These are phyloP conservation scores for Fusarium sarcochroum DNA, from an alignment of 2,329 filamentous ascomycete species.

Conservation along the genomic window DNA sequence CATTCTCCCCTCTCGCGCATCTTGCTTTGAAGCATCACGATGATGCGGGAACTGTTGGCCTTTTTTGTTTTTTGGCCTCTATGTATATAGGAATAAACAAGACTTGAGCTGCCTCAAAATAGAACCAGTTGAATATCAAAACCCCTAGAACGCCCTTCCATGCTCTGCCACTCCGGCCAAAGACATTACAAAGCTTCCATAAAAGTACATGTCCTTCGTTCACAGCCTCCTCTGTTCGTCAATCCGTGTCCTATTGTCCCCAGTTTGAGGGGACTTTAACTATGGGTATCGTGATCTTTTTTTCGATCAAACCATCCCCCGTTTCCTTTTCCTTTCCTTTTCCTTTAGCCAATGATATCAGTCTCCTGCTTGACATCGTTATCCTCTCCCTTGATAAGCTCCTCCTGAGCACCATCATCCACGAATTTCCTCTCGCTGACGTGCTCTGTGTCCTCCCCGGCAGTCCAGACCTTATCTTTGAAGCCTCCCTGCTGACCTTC, in stretches of 20 bases:
- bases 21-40: constrained; percentile 41
- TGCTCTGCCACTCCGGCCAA: constrained; percentile 47
- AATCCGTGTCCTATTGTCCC: constrained; percentile 29
- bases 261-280: constrained; percentile 22
- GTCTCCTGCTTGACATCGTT: constrained; percentile 56
- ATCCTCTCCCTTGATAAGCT: constrained; percentile 77
- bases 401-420: constrained; percentile 76
- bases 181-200: constrained; percentile 48
- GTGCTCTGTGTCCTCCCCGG: constrained; percentile 71
- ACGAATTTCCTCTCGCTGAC: constrained; percentile 93
- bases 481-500: constrained; percentile 90
- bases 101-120: constrained; percentile 25
- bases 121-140: constrained; percentile 26
- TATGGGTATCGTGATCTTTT: constrained; percentile 42
- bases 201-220: constrained; percentile 50
- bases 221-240: constrained; percentile 37
- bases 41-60: constrained; percentile 40
- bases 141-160: constrained; percentile 49
- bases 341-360: constrained; percentile 55
- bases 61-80: constrained; percentile 42
- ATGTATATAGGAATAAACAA: constrained; percentile 45
- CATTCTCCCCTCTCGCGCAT: constrained; percentile 43
- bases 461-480: constrained; percentile 92
- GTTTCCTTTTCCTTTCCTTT: constrained; percentile 32
- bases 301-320: constrained; percentile 35